Conservation (phyloP, 441 rosid genomes). For the Viola pubescens region DNA sequence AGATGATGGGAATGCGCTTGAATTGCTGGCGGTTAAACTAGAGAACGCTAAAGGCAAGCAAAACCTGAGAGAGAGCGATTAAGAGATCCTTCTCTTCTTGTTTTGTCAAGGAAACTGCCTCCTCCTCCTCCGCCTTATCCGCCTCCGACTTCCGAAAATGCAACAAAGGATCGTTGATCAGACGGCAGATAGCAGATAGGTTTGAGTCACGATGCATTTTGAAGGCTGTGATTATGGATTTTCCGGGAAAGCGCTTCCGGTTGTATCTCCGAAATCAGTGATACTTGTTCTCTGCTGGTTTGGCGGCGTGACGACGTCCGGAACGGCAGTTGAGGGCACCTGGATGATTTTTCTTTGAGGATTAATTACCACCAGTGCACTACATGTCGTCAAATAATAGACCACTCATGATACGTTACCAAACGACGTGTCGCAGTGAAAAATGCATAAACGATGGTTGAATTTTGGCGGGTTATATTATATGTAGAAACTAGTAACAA, state of each 20-base stretch:
- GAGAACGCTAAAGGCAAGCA: not conserved
- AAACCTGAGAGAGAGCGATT: slow-evolving; percentile 48
- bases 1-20: not conserved
- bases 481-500: no score
- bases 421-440: no score
- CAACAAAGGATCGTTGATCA: slow-evolving; percentile 30
- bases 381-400: no score
- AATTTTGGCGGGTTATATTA: no score
- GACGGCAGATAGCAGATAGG: slow-evolving; percentile 30
- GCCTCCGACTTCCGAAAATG: no score
- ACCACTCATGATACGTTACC: no score
- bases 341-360: no score
- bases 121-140: slow-evolving; percentile 22
- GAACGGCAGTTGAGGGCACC: no score
- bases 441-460: no score
- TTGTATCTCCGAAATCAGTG: not conserved
- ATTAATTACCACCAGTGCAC: no score
- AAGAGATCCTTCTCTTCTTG: slow-evolving; percentile 43
- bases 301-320: no score
- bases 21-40: not conserved
- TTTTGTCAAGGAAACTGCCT: slow-evolving; percentile 20
- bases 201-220: slow-evolving; percentile 9
- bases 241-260: not conserved
- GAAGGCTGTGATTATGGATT: not conserved
- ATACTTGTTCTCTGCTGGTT: no score